A percentile compares a stretch with the other conserved stretches of the same genome.
phyloP scores from a whole-genome alignment of 306 rosid genomes.

The Lagenaria siceraria region DNA sequence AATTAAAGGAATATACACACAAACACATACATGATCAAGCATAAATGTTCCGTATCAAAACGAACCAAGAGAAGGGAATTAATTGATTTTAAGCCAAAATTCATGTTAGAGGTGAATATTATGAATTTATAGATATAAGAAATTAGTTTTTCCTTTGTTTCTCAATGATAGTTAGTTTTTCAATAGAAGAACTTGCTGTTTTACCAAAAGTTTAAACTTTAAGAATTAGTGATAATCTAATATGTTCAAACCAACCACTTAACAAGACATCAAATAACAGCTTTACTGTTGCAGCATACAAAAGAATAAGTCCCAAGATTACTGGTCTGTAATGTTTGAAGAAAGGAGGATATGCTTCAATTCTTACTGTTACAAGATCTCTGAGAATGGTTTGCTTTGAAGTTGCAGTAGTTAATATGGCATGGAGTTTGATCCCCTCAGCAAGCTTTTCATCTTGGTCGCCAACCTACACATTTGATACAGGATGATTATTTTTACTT shows the following conservation, averaged over 20 bases:
- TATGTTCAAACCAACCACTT: neutral
- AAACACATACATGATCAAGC: neutral
- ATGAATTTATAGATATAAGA: neutral
- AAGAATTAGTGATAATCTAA: neutral
- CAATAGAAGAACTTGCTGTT: neutral
- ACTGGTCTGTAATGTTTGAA: neutral
- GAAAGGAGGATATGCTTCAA: conserved; percentile 9
- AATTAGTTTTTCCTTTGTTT: neutral
- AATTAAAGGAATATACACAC: neutral
- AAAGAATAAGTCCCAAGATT: neutral
- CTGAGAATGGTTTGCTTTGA: conserved; percentile 91
- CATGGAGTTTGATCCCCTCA: conserved; percentile 90
- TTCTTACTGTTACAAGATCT: conserved; percentile 79
- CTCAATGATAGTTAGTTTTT: neutral
- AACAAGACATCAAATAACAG: neutral
- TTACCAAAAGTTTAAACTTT: neutral
- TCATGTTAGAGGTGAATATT: neutral
- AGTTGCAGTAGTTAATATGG: conserved; percentile 70
- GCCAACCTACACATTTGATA: conserved; percentile 52
- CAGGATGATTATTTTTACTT: neutral
- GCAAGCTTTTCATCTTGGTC: conserved; percentile 95
- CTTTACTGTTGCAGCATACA: neutral
- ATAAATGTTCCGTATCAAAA: neutral
- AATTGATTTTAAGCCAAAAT: neutral
- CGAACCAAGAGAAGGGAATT: neutral